Percentiles rank a stretch among this genome's conserved stretches.
Conservation (phyloP, 169 alveolate species). For the Ichthyophthirius multifiliis region DNA sequence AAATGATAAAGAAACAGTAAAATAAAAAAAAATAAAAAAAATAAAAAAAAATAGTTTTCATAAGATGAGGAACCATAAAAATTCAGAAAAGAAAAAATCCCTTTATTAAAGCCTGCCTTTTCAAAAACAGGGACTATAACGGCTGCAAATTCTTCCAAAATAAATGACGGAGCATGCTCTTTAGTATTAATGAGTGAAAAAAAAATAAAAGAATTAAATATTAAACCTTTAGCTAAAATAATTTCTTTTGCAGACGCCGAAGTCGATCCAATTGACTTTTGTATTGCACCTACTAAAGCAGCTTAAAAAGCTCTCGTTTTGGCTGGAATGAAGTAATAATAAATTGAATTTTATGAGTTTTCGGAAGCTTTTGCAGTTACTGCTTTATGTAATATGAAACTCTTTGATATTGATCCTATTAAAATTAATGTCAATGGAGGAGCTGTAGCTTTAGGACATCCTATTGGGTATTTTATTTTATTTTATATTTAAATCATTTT, state of each 20-base stretch:
- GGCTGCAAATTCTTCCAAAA: constrained; percentile 90
- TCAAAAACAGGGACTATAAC: constrained; percentile 89
- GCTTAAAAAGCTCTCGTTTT: constrained; percentile 59
- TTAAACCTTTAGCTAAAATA: constrained; percentile 86
- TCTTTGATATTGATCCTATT: constrained; percentile 67
- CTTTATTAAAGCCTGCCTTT: constrained; percentile 79
- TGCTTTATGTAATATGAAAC: constrained; percentile 78
- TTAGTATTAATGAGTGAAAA: constrained; percentile 77
- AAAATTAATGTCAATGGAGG: constrained; percentile 92
- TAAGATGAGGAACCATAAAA: constrained; percentile 79
- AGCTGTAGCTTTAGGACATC: constrained; percentile 94
- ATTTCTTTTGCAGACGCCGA: constrained; percentile 88
- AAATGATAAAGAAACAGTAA: constrained; percentile 55
- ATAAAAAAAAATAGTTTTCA: background rate
- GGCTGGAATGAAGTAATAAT: constrained; percentile 40
- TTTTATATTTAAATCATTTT: background rate
- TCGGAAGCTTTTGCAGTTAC: constrained; percentile 91
- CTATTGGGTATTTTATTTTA: constrained; percentile 58
- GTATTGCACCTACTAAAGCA: constrained; percentile 89
- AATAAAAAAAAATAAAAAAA: constrained; percentile 17
- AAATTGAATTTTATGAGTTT: constrained; percentile 84
- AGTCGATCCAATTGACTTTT: constrained; percentile 85
- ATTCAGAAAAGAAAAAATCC: constrained; percentile 75
- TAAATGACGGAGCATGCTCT: constrained; percentile 93
- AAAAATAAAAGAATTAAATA: constrained; percentile 76